These are phyloP conservation scores for Globisporangium orthogonon DNA, from an alignment of 352 stramenopile species.

Conservation along the genomic window DNA sequence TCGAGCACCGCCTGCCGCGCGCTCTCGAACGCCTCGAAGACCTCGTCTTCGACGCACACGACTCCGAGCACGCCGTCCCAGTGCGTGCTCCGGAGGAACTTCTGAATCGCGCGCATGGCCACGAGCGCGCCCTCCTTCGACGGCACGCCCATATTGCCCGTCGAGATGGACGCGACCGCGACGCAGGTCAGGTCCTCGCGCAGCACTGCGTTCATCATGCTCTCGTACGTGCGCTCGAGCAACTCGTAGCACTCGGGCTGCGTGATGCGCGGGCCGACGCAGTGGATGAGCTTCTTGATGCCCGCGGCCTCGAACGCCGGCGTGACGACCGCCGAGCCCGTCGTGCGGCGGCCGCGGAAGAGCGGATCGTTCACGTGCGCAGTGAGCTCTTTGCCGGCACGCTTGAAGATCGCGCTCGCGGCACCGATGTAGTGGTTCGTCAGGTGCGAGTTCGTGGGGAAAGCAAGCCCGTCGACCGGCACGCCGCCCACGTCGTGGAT, in stretches of 20 bases:
- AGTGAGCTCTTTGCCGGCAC: slow-evolving; percentile 26
- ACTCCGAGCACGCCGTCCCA: slow-evolving; percentile 44
- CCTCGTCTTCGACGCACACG: slow-evolving; percentile 41
- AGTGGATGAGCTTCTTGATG: slow-evolving; percentile 47
- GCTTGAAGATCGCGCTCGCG: slow-evolving; percentile 32
- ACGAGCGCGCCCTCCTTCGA: slow-evolving; percentile 13
- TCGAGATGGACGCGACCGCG: slow-evolving; percentile 59
- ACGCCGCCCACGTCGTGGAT: slow-evolving; percentile 24
- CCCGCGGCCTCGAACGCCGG: slow-evolving; percentile 37
- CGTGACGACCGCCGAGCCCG: slow-evolving; percentile 32
- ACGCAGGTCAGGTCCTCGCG: slow-evolving; percentile 40
- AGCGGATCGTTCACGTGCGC: slow-evolving; percentile 27
- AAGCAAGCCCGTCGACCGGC: slow-evolving; percentile 36
- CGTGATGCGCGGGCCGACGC: slow-evolving; percentile 31
- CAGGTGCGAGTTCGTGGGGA: slow-evolving; percentile 36
- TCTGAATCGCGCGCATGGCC: slow-evolving; percentile 20
- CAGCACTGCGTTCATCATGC: slow-evolving; percentile 28
- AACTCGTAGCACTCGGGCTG: slow-evolving; percentile 26
- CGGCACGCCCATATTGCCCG: slow-evolving; percentile 42
- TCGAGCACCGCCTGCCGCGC: slow-evolving; percentile 15
- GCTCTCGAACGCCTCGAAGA: slow-evolving; percentile 28
- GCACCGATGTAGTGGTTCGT: slow-evolving; percentile 35
- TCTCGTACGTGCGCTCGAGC: slow-evolving; percentile 37
- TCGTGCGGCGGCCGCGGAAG: slow-evolving; percentile 16
- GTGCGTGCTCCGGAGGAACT: slow-evolving; percentile 33